Evolutionary conservation across 192 early-diverging fungal species (phyloP).

Genomic region (Coemansia sp.): DNA sequence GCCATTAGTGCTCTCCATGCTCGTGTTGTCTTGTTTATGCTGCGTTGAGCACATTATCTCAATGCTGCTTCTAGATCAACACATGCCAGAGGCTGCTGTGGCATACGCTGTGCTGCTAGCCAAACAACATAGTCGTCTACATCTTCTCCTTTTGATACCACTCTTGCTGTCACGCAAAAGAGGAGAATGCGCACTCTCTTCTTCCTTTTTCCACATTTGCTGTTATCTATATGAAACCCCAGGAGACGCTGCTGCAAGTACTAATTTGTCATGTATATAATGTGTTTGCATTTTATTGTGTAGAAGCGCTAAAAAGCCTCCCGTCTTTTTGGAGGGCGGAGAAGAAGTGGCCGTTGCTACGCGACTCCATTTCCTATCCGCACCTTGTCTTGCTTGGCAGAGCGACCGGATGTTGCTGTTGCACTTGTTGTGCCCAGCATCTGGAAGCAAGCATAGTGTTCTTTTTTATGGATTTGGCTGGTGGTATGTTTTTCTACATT

Average conservation of each 20-base stretch:
- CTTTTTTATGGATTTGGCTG: slow-evolving; percentile 8
- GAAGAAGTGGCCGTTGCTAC: not conserved
- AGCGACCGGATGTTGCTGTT: not conserved
- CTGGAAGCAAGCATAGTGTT: slow-evolving; percentile 9
- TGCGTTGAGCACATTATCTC: not conserved
- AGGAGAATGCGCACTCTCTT: not conserved
- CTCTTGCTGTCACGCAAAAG: not conserved
- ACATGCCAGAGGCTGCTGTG: not conserved
- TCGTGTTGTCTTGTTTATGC: not conserved
- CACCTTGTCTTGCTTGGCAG: not conserved
- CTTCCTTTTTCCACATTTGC: not conserved
- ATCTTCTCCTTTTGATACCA: not conserved
- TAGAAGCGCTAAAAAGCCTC: slow-evolving; percentile 19
- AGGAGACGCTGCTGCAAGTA: not conserved
- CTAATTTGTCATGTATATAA: not conserved
- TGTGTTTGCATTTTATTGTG: not conserved
- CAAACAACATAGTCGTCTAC: not conserved
- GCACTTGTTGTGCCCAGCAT: slow-evolving; percentile 1
- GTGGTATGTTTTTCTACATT: not conserved
- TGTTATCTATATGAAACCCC: not conserved
- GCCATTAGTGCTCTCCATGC: not conserved
- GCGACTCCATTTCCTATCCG: not conserved
- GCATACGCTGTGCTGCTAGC: not conserved
- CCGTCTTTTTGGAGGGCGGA: not conserved
- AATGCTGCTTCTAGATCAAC: not conserved